These are phyloP conservation scores for Citrus medica DNA, from an alignment of 345 rosid genomes.

Conservation along the genomic window DNA sequence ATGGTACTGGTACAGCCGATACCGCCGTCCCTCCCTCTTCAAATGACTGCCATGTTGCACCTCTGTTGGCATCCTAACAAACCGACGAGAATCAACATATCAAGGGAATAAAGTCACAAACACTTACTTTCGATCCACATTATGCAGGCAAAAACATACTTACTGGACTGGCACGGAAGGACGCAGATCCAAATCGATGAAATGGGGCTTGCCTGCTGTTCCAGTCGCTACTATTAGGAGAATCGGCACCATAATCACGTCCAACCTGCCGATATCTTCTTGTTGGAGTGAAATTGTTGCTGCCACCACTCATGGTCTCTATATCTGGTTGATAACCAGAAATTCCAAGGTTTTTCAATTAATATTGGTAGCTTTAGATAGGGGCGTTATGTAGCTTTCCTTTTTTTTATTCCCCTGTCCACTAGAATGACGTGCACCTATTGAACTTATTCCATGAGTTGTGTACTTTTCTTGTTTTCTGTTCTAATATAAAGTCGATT, in stretches of 20 bases:
- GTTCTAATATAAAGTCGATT: constrained; percentile 13
- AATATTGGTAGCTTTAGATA: neutral
- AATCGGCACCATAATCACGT: neutral
- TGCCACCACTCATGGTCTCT: constrained; percentile 17
- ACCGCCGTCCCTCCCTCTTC: neutral
- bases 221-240: neutral
- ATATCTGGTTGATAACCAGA: neutral
- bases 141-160: neutral
- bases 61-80: constrained; percentile 11
- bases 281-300: constrained; percentile 6
- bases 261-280: neutral
- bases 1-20: neutral
- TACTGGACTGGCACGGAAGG: constrained; percentile 10
- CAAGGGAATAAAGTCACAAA: too few relatives aligned
- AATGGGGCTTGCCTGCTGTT: neutral
- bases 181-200: neutral
- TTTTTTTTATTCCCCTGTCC: neutral
- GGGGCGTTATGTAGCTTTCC: neutral
- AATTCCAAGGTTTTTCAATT: neutral
- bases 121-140: neutral
- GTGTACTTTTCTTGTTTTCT: constrained; percentile 1
- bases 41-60: constrained; percentile 2
- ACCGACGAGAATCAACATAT: neutral
- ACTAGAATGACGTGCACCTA: neutral
- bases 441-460: neutral